These are phyloP conservation scores for Mortierella sp. DNA, from an alignment of 371 early-diverging fungal genomes.

Conservation along the genomic window DNA sequence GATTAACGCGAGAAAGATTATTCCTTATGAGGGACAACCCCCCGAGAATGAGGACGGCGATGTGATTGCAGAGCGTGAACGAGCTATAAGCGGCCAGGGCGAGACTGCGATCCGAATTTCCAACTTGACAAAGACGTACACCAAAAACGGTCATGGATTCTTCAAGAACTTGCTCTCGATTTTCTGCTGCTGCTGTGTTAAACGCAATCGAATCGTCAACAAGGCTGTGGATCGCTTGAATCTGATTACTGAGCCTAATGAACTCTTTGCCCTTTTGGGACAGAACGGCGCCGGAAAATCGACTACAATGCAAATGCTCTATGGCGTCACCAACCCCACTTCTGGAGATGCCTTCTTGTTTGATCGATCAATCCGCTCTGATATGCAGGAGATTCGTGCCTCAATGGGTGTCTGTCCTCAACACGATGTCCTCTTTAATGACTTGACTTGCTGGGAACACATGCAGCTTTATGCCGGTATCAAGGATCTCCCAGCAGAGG, in stretches of 20 bases:
- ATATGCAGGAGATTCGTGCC: slow-evolving; percentile 45
- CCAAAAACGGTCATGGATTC: slow-evolving; percentile 32
- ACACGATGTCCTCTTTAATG: slow-evolving; percentile 57
- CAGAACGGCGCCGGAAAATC: slow-evolving; percentile 58
- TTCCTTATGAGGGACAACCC: slow-evolving; percentile 41
- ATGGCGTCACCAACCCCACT: slow-evolving; percentile 45
- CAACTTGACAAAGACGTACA: slow-evolving; percentile 51
- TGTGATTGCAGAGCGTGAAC: slow-evolving; percentile 62
- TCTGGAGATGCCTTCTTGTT: slow-evolving; percentile 51
- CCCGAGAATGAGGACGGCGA: slow-evolving; percentile 66
- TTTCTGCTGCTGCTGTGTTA: slow-evolving; percentile 40
- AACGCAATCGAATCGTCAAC: slow-evolving; percentile 31
- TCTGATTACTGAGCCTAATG: slow-evolving; percentile 49
- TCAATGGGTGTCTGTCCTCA: slow-evolving; percentile 62
- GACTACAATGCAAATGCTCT: slow-evolving; percentile 55
- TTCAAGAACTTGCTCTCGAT: slow-evolving; percentile 33
- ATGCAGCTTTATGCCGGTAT: slow-evolving; percentile 60
- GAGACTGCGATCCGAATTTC: slow-evolving; percentile 47
- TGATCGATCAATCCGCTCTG: slow-evolving; percentile 31
- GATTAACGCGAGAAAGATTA: slow-evolving; percentile 36
- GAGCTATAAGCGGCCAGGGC: slow-evolving; percentile 46
- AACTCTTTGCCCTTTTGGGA: slow-evolving; percentile 50
- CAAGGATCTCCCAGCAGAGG: slow-evolving; percentile 54
- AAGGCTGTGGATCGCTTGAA: slow-evolving; percentile 49
- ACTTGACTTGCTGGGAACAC: slow-evolving; percentile 60